A percentile compares a stretch with the other conserved stretches of the same genome.
phyloP scores from a whole-genome alignment of 805 yeast species.

The Debaryomyces hansenii region DNA sequence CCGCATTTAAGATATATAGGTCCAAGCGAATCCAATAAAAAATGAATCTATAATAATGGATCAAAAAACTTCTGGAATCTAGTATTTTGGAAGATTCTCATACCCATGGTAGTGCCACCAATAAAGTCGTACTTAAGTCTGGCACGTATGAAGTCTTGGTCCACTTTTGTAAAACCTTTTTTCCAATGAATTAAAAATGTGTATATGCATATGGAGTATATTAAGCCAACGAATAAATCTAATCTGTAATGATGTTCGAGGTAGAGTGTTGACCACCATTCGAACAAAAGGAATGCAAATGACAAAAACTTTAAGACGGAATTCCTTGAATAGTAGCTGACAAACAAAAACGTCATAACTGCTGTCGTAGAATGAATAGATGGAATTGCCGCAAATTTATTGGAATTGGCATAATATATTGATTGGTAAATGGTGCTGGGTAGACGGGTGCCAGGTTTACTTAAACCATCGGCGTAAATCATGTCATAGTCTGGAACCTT shows the following conservation, averaged over 20 bases:
- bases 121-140: slow-evolving; percentile 35
- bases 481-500: slow-evolving; percentile 57
- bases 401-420: slow-evolving; percentile 67
- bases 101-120: slow-evolving; percentile 57
- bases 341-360: slow-evolving; percentile 45
- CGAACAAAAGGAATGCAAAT: slow-evolving; percentile 48
- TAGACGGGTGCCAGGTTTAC: slow-evolving; percentile 61
- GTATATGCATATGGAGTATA: slow-evolving; percentile 50
- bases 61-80: slow-evolving; percentile 53
- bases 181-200: slow-evolving; percentile 35
- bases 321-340: slow-evolving; percentile 42
- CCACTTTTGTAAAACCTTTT: slow-evolving; percentile 28
- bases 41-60: slow-evolving; percentile 22
- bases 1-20: too few species aligned
- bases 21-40: too few species aligned
- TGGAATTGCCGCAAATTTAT: slow-evolving; percentile 67
- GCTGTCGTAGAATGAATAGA: slow-evolving; percentile 70
- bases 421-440: slow-evolving; percentile 60
- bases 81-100: slow-evolving; percentile 58
- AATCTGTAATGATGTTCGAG: slow-evolving; percentile 72
- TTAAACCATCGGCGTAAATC: slow-evolving; percentile 73
- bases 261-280: slow-evolving; percentile 78
- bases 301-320: slow-evolving; percentile 33
- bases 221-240: slow-evolving; percentile 56
- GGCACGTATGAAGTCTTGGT: slow-evolving; percentile 38